Evolutionary conservation across 768 basidiomycete species (phyloP), one percentile per base, ranked within the genome.

Genomic region (Dendrothele bispora): DNA sequence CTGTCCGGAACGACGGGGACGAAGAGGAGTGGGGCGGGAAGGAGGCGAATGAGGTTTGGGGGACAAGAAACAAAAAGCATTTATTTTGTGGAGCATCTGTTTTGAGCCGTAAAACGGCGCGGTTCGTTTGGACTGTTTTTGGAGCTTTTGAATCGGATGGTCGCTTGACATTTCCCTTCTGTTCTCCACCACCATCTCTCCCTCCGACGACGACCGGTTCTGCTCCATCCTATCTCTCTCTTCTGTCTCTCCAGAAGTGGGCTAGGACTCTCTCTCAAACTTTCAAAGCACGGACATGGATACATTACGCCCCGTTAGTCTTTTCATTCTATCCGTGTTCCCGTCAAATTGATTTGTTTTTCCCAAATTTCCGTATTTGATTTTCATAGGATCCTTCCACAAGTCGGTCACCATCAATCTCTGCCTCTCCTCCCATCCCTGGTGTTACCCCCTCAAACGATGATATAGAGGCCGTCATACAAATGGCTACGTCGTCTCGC

Each of bases 381-480:
- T 30, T 15, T 36, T 46, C 39, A 17, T 44, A 48, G 40, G 17
- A 52, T 48, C 25, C 35, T 12, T 21, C 11, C 15, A 26, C 5
- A 20, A 39, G 11, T 28, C 39, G 29, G 39, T 49, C 41, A 45
- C 53, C 43, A 41, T 47, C 53, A 54, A 22, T 47, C 22, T 52
- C 28, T 42, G 18, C 43, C 40, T 28, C 47, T 47, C 36, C 40
- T 48, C 37, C 44, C 48, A n/a, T 45, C 44, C 41, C 55, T n/a
- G 43, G 56, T 32, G 28, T 49, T 24, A 43, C 64, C 21, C 84
- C 81, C 14, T 78, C 86, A 3, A 85, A 84, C 69, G 88, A 89
- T 67, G 90, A 91, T 57, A 94, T 95, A 61, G 93, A 97, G 62
- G 90, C 91, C 3, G 79, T 93, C 59, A 97, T 97, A 52, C 88